Percentiles rank a stretch among this genome's conserved stretches.
phyloP scores from a whole-genome alignment of 2,329 filamentous ascomycete species.

The Exophiala mesophila region DNA sequence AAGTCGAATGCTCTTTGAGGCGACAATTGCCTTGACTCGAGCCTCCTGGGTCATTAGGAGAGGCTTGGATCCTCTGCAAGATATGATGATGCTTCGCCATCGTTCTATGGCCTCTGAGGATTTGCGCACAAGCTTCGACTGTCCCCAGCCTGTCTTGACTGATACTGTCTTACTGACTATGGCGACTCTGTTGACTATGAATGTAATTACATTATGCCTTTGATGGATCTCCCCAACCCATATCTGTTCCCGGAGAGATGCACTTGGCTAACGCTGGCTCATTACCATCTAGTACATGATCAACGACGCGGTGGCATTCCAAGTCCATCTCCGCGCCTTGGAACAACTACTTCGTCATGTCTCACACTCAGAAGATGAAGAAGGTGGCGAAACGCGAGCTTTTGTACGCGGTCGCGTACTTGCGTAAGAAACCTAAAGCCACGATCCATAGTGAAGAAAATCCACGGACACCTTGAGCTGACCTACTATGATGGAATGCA shows the following conservation, averaged over 20 bases:
- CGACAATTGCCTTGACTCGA: conserved; percentile 17
- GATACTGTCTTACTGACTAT: conserved; percentile 15
- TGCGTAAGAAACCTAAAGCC: no score
- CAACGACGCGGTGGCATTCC: conserved; percentile 13
- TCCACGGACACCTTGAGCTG: neutral
- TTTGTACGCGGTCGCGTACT: conserved; percentile 16
- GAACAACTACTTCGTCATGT: conserved; percentile 12
- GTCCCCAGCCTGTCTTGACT: neutral
- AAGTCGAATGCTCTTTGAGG: conserved; percentile 15
- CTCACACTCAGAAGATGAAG: neutral
- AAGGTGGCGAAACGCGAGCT: conserved; percentile 4
- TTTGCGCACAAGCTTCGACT: conserved; percentile 8
- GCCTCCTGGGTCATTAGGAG: conserved; percentile 16
- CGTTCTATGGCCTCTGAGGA: conserved; percentile 5
- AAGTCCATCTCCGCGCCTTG: conserved; percentile 14
- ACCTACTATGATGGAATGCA: neutral
- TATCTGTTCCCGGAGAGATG: no score
- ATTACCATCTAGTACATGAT: conserved; percentile 13
- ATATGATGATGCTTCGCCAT: conserved; percentile 17
- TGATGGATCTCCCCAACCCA: no score
- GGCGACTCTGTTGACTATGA: conserved; percentile 15
- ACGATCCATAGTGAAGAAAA: no score
- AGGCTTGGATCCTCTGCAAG: conserved; percentile 8
- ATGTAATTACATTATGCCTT: no score
- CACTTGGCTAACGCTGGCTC: neutral